A percentile compares a stretch with the other conserved stretches of the same genome.
Conservation (phyloP, 2,329 filamentous ascomycete genomes). For the Westerdykella aurantiaca region DNA sequence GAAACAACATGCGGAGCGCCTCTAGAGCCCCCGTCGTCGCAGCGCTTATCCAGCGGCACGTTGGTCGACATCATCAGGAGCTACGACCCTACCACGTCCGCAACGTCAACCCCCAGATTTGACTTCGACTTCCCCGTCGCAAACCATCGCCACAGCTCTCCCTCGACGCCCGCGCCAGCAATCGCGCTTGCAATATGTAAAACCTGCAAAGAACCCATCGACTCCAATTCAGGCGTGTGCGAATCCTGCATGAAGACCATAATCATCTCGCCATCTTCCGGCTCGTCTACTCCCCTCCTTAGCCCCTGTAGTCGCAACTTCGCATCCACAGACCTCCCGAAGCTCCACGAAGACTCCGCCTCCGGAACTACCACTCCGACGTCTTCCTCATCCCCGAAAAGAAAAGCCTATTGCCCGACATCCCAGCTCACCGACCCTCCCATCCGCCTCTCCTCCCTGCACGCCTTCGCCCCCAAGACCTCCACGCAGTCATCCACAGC, state of each 20-base stretch:
- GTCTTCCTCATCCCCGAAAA: slow-evolving; percentile 14
- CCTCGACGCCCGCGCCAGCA: slow-evolving; percentile 8
- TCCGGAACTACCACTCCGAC: slow-evolving; percentile 3
- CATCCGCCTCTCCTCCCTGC: slow-evolving; percentile 26
- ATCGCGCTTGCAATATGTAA: slow-evolving; percentile 17
- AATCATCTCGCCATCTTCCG: slow-evolving; percentile 12
- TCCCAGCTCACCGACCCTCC: slow-evolving; percentile 23
- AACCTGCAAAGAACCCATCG: slow-evolving; percentile 24
- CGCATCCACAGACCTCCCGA: slow-evolving; percentile 15
- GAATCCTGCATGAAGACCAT: slow-evolving; percentile 28
- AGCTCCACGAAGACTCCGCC: slow-evolving; percentile 15
- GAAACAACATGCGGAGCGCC: slow-evolving; percentile 9
- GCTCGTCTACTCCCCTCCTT: slow-evolving; percentile 24
- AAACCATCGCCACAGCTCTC: slow-evolving; percentile 1
- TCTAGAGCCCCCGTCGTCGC: slow-evolving; percentile 10
- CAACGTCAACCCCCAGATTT: slow-evolving; percentile 15
- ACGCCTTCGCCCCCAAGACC: slow-evolving; percentile 13
- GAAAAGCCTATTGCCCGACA: slow-evolving; percentile 14
- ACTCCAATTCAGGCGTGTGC: slow-evolving; percentile 24
- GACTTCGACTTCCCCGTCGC: slow-evolving; percentile 18
- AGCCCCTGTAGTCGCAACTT: slow-evolving; percentile 21
- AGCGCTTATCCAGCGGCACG: slow-evolving; percentile 14
- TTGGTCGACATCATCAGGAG: slow-evolving; percentile 17
- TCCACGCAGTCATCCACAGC: slow-evolving; percentile 1
- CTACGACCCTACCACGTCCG: slow-evolving; percentile 6